These are phyloP conservation scores for Neonothopanus nambi DNA, from an alignment of 1,284 basidiomycete genomes.

Conservation along the genomic window DNA sequence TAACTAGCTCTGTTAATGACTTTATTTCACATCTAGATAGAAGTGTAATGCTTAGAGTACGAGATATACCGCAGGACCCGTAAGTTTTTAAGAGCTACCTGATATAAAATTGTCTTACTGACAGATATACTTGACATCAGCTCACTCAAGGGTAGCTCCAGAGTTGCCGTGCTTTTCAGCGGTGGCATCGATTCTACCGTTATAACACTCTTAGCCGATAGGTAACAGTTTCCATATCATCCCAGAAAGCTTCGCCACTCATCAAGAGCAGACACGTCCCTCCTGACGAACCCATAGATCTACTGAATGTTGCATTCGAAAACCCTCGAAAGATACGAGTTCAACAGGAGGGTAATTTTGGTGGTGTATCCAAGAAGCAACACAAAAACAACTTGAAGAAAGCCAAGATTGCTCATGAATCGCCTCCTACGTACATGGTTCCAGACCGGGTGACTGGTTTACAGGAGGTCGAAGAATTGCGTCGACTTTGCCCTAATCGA, in stretches of 20 bases:
- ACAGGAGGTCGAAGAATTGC: slow-evolving; percentile 76
- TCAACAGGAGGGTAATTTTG: slow-evolving; percentile 47
- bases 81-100: slow-evolving; percentile 27
- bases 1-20: slow-evolving; percentile 47
- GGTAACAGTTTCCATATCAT: slow-evolving; percentile 35
- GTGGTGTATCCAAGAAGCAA: slow-evolving; percentile 43
- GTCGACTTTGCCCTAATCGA: slow-evolving; percentile 68
- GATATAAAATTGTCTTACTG: background rate
- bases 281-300: slow-evolving; percentile 80
- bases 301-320: slow-evolving; percentile 96
- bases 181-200: slow-evolving; percentile 95
- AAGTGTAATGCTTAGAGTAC: slow-evolving; percentile 64
- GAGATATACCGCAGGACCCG: slow-evolving; percentile 48
- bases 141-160: slow-evolving; percentile 40
- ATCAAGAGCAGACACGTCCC: slow-evolving; percentile 60
- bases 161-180: slow-evolving; percentile 89
- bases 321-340: slow-evolving; percentile 75
- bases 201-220: slow-evolving; percentile 78
- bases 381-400: slow-evolving; percentile 28
- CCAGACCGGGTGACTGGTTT: slow-evolving; percentile 88
- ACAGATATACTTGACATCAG: slow-evolving; percentile 7
- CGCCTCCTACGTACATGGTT: slow-evolving; percentile 54
- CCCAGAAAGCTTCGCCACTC: slow-evolving; percentile 1
- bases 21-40: slow-evolving; percentile 54
- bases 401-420: slow-evolving; percentile 18